Conservation (phyloP, 768 basidiomycete genomes). For the Mycena leptocephala region DNA sequence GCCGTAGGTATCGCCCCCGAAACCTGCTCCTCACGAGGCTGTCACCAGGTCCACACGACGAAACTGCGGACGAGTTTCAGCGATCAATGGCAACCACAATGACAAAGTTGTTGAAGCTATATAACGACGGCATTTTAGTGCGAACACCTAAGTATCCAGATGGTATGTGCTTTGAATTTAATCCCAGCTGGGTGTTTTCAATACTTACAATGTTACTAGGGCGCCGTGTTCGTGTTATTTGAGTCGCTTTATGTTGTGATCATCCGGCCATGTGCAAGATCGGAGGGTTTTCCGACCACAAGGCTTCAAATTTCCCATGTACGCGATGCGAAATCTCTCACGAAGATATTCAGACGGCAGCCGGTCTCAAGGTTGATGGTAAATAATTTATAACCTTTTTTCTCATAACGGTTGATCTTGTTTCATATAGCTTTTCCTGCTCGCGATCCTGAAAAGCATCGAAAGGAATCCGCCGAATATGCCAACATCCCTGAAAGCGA, state of each 20-base stretch:
- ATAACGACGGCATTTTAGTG: slow-evolving; percentile 1
- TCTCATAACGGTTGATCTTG: too few relatives aligned
- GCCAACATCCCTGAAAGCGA: not conserved
- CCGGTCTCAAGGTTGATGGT: not conserved
- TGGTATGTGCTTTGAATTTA: not conserved
- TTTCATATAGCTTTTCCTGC: slow-evolving; percentile 13
- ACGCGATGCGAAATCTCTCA: not conserved
- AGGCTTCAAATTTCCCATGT: not conserved
- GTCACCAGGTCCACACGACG: not conserved
- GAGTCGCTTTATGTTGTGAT: not conserved
- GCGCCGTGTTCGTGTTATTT: not conserved
- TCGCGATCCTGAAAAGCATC: not conserved
- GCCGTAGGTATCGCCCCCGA: not conserved
- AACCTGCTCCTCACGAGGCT: not conserved
- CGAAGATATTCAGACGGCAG: not conserved
- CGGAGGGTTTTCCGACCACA: slow-evolving; percentile 1
- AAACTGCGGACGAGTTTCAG: too few relatives aligned
- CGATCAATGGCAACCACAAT: not conserved
- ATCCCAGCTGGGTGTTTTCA: too few relatives aligned
- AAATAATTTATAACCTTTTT: not conserved
- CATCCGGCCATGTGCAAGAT: slow-evolving; percentile 4
- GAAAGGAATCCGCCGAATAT: not conserved
- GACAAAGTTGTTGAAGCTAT: not conserved
- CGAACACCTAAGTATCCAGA: slow-evolving; percentile 6
- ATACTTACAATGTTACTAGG: too few relatives aligned